Evolutionary conservation across 495 filamentous ascomycete genomes (phyloP).

Genomic region (Durotheca rogersii): DNA sequence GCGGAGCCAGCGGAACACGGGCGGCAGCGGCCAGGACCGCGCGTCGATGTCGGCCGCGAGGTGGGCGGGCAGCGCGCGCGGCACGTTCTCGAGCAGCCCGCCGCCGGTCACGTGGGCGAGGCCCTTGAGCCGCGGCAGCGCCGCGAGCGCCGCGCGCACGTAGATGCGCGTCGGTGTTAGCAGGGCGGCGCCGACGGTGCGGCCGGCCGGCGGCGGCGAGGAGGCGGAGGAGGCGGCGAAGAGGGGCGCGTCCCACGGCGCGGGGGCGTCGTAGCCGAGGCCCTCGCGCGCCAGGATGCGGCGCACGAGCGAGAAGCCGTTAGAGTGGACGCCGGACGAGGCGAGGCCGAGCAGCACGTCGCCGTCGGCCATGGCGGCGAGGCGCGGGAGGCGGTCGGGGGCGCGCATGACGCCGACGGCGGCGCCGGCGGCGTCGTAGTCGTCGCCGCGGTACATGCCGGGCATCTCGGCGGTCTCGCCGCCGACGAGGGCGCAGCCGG

Average conservation of each 20-base stretch:
- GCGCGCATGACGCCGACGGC: constrained; percentile 78
- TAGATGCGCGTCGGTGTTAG: constrained; percentile 82
- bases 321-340: constrained; percentile 85
- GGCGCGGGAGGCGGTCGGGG: constrained; percentile 71
- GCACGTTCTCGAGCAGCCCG: constrained; percentile 87
- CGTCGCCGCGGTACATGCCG: constrained; percentile 76
- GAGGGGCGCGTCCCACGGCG: constrained; percentile 64
- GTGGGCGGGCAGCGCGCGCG: constrained; percentile 78
- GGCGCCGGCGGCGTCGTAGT: constrained; percentile 88
- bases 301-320: constrained; percentile 92
- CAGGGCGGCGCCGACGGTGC: constrained; percentile 68
- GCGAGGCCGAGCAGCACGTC: constrained; percentile 82
- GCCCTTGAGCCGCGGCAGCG: constrained; percentile 70
- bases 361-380: constrained; percentile 69
- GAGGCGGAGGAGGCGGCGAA: background rate
- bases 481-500: constrained; percentile 85
- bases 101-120: constrained; percentile 96
- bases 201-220: background rate
- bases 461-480: constrained; percentile 99
- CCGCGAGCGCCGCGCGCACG: constrained; percentile 68
- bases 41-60: constrained; percentile 79
- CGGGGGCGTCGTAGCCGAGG: constrained; percentile 65
- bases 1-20: constrained; percentile 84
- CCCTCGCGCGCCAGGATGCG: constrained; percentile 74
- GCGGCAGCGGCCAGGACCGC: constrained; percentile 65